These are phyloP conservation scores for Quillaja saponaria DNA, from an alignment of 306 rosid species.

Conservation along the genomic window DNA sequence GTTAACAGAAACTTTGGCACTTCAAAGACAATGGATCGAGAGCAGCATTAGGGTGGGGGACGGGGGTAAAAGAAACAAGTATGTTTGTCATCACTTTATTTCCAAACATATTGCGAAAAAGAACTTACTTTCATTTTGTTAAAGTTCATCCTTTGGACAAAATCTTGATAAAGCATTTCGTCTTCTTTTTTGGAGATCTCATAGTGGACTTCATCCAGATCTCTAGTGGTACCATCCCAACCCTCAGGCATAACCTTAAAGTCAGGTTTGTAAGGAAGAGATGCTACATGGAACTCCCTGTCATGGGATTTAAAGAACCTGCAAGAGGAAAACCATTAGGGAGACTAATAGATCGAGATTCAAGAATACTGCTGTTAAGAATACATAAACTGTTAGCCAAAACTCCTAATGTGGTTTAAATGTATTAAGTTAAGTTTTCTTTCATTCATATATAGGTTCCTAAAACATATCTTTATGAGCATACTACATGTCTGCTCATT, in stretches of 20 bases:
- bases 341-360: neutral
- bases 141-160: slow-evolving; percentile 79
- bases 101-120: neutral
- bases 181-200: slow-evolving; percentile 88
- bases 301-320: slow-evolving; percentile 87
- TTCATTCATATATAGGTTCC: neutral
- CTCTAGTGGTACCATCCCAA: slow-evolving; percentile 94
- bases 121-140: slow-evolving; percentile 87
- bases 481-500: too few relatives aligned
- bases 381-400: neutral
- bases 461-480: too few relatives aligned
- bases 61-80: neutral
- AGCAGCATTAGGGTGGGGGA: too few relatives aligned
- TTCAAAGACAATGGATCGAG: too few relatives aligned
- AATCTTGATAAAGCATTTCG: slow-evolving; percentile 83
- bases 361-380: neutral
- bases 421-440: neutral
- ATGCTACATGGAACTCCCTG: slow-evolving; percentile 92
- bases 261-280: slow-evolving; percentile 91
- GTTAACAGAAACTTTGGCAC: too few relatives aligned
- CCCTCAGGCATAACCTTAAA: slow-evolving; percentile 99
- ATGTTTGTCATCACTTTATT: neutral
- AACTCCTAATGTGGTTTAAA: neutral
- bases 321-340: slow-evolving; percentile 28
- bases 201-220: slow-evolving; percentile 89